Evolutionary conservation across 805 yeast genomes (phyloP).

Genomic region (Candida ulmi): DNA sequence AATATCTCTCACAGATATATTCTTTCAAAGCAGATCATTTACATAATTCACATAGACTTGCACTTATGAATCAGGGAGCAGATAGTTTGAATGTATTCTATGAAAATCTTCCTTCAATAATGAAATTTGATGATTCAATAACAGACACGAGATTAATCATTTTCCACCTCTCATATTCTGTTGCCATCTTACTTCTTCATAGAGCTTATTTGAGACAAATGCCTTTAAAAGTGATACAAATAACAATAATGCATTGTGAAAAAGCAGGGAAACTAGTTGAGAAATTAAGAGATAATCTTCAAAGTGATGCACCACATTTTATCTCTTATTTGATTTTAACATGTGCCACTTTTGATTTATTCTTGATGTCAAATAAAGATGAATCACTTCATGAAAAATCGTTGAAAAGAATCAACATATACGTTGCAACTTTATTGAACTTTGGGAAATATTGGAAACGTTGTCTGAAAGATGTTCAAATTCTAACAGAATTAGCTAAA

Average conservation of each 20-base stretch:
- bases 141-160: conserved; percentile 21
- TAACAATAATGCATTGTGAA: conserved; percentile 21
- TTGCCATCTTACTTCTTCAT: conserved; percentile 22
- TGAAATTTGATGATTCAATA: conserved; percentile 7
- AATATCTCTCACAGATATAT: conserved; percentile 27
- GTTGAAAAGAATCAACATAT: conserved; percentile 13
- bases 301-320: conserved; percentile 23
- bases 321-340: conserved; percentile 27
- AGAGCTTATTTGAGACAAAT: conserved; percentile 26
- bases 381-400: conserved; percentile 16
- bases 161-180: conserved; percentile 26
- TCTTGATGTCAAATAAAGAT: conserved; percentile 23
- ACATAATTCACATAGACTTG: conserved; percentile 27
- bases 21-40: conserved; percentile 28
- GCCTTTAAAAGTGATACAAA: conserved; percentile 23
- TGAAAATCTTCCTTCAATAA: conserved; percentile 19
- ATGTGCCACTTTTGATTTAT: conserved; percentile 28
- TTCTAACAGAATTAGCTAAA: conserved; percentile 19
- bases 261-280: conserved; percentile 19
- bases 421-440: conserved; percentile 19
- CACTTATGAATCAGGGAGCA: conserved; percentile 25
- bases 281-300: conserved; percentile 5
- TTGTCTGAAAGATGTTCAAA: conserved; percentile 26
- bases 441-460: conserved; percentile 26
- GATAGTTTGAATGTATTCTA: conserved; percentile 18